Base-by-base conservation (phyloP, 352 stramenopile genomes). In the Globisporangium middletonii region DNA sequence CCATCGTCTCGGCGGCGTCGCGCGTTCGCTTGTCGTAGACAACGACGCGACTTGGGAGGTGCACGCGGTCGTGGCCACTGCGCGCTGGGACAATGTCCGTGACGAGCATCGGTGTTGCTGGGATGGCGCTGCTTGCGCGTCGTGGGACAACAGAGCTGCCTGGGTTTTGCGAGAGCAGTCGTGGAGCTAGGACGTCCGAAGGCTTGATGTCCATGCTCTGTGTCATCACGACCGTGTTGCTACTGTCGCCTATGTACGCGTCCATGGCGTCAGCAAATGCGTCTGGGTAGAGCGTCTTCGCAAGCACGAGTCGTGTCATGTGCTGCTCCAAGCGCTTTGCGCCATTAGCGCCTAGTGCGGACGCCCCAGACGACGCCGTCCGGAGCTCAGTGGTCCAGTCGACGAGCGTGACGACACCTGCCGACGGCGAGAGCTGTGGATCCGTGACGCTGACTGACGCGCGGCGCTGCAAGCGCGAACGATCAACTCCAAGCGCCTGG, bases 201-300 rank as follows among this genome's bases (percentile, higher is more conserved):
- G 41, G 11, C 41, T 45, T 45, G 18, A 12, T 11, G 12, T 38
- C 33, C 33, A 38, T 38, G 4, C 33, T 38, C 33, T 0, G 33
- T 13, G 33, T 11, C 7, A 11, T 12, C 33, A 38, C 9, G 33
- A 38, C 33, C 9, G 33, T 45, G 18, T n/a, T 45, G 41, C 41
- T 15, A 41, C 35, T 45, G 41, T 45, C 41, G 33, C 33, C 33
- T 4, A 71, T 35, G 45, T 66, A 74, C n/a, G 23, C 37, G 9
- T 48, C 26, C 8, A 78, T 37, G 3, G 38, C 48, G 16, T 67
- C 50, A 1, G 49, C 45, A 7, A 86, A 69, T 7, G 15, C 38
- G 16, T 68, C 55, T 0, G 71, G 75, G 19, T 76, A 79, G 47
- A 64, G 64, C 9, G 53, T 56, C 59, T 83, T 84, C 5, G 73